Base-by-base conservation (phyloP, 1,139 yeast species). In the Yamadazyma kanchanaburiensis region DNA sequence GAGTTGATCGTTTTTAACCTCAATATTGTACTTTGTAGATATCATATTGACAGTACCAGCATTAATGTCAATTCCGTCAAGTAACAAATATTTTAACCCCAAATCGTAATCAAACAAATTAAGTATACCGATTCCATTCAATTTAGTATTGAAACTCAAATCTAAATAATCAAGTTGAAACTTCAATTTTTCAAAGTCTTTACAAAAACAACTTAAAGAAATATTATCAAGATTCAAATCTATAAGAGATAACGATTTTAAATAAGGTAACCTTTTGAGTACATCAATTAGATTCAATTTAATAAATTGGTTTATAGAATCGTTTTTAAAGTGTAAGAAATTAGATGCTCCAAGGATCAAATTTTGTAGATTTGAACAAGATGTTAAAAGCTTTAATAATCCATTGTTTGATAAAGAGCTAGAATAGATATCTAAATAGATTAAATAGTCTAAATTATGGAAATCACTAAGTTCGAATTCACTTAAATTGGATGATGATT, bases 41-140 rank as follows among this genome's bases (percentile, higher is more conserved):
- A 40, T 35, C 3, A 63, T 34, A 11, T 48, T 41, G 8, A 65
- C 31, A 0, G 74, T 65, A 14, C 57, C 58, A 19, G 42, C 40
- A 30, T 55, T 56, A 16, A 67, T 46, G 6, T 58, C 60, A 10
- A 62, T 37, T 0, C 74, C 74, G 43, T 66, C 61, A 6, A 67
- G 34, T 2, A 53, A 35, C 18, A 67, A 43, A 13, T 39, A 42
- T 1, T 54, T 51, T 9, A 64, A 31, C 5, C 19, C 30, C 29
- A 36, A 42, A 41, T 25, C 25, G 15, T 39, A 36, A 15, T 37
- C 37, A 17, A 64, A 53, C 11, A 66, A 40, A 31, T 53, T 56
- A 33, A 67, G 52, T n/a, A 67, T 45, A 2, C 71, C 70, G 14
- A 60, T 52, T 0, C 74, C 74, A 31, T 60, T 61, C 4, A 67